A percentile compares a stretch with the other conserved stretches of the same genome.
phyloP scores from a whole-genome alignment of 2,329 filamentous ascomycete species.

The Intubia oerlemansii region DNA sequence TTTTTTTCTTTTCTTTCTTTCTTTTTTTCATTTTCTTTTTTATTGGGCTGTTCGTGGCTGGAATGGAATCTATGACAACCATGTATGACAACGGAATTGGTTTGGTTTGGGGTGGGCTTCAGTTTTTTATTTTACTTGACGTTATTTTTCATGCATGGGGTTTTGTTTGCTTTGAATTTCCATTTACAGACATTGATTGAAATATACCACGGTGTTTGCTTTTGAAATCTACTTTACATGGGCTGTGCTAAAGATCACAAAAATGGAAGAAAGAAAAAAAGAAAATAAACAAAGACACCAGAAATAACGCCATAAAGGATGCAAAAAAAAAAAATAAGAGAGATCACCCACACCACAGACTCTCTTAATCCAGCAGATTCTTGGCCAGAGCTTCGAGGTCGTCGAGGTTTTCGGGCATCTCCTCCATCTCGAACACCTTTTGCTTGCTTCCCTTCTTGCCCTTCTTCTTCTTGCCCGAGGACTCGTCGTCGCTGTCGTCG shows the following conservation, averaged over 20 bases:
- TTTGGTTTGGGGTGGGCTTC: background rate
- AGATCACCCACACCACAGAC: too few relatives aligned
- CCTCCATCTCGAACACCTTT: constrained; percentile 37
- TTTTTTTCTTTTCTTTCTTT: background rate
- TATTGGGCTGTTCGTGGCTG: background rate
- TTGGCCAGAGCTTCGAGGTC: constrained; percentile 60
- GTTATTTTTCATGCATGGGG: background rate
- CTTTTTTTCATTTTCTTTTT: background rate
- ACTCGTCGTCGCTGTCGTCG: constrained; percentile 20
- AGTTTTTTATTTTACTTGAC: background rate
- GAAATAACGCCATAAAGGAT: background rate
- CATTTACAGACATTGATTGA: too few relatives aligned
- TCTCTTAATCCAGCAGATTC: constrained; percentile 41
- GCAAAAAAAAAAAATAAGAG: background rate
- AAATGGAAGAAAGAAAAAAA: too few relatives aligned
- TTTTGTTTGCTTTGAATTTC: too few relatives aligned
- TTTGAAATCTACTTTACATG: too few relatives aligned
- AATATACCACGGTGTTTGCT: too few relatives aligned
- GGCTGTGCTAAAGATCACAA: too few relatives aligned
- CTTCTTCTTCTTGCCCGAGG: constrained; percentile 17
- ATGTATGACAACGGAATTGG: too few relatives aligned
- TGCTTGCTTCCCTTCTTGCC: constrained; percentile 22
- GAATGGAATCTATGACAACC: too few relatives aligned
- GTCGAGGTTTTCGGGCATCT: constrained; percentile 58
- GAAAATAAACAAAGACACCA: too few relatives aligned